A percentile compares a stretch with the other conserved stretches of the same genome.
Evolutionary conservation across 345 rosid species (phyloP).

Genomic region (Salix dunnii): DNA sequence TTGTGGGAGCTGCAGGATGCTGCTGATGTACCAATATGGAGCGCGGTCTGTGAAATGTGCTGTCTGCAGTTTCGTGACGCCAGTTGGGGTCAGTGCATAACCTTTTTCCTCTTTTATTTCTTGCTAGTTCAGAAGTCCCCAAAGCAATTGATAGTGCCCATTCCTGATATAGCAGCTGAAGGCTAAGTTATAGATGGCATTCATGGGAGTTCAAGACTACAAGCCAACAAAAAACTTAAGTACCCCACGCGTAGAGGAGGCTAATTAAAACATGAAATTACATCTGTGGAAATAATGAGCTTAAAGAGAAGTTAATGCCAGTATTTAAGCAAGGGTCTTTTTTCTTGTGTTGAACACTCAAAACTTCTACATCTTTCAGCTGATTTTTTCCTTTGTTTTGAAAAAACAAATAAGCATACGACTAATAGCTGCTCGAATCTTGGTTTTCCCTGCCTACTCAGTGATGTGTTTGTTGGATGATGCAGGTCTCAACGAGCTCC

Average conservation of each 20-base stretch:
- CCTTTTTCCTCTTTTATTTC: background rate
- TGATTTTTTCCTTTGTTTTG: background rate
- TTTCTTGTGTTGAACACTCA: background rate
- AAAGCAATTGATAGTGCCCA: background rate
- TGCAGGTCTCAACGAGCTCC: conserved; percentile 80
- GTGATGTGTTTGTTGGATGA: background rate
- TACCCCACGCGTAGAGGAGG: background rate
- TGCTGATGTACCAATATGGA: conserved; percentile 93
- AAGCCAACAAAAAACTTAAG: background rate
- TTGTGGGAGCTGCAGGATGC: conserved; percentile 93
- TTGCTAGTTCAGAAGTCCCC: background rate
- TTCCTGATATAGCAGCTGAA: background rate
- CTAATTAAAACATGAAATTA: background rate
- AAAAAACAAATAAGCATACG: no score
- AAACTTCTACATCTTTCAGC: background rate
- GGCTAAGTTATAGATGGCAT: background rate
- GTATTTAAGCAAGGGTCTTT: background rate
- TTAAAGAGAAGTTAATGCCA: background rate
- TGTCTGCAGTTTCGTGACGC: conserved; percentile 82
- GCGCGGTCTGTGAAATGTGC: conserved; percentile 93
- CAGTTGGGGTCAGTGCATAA: conserved; percentile 65
- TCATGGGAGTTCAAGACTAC: background rate
- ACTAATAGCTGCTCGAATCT: background rate
- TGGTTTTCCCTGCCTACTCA: conserved; percentile 5
- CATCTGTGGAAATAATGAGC: background rate